Evolutionary conservation across 352 stramenopile genomes (phyloP), one percentile per base, ranked within the genome.

Genomic region (Phytopythium delawarense): DNA sequence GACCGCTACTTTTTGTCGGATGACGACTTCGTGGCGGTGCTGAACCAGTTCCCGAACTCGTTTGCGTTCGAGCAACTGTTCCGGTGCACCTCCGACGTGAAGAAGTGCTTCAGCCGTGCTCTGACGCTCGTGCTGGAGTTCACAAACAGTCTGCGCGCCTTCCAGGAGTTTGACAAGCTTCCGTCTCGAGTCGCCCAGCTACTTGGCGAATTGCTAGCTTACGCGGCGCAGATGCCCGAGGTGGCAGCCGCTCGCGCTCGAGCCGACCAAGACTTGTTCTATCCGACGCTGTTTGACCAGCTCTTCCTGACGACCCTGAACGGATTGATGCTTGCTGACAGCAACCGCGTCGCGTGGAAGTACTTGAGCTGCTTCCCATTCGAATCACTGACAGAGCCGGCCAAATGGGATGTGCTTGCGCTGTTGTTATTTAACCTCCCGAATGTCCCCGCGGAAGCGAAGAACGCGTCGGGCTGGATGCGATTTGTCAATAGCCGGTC

Each of bases 1-100:
- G 85, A 94, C 64, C 79, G 79, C 3, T 91, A 85, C 54, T 93
- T 87, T 60, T 61, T 96, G 1, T 93, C 83, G 0, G 87, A 96
- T 51, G 85, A 91, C 63, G 87, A 96, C 65, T 96, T 94, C 34
- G 79, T 92, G 5, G 81, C 82, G 0, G 76, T 96, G 2, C 61
- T 92, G 42, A 89, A 92, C n/a, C 87, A 96, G 66, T 94, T 96
- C 51, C 87, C 87, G 6, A 87, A 94, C 67, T 74, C 74, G 2
- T 92, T 94, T 63, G 85, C 82, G 5, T 90, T 94, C 54, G 76
- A 88, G 50, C 85, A 94, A 57, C 46, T 94, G 2, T 91, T 92
- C 35, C 62, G 61, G 16, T 91, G 81, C 70, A 81, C 71, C 2
- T 67, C 81, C 42, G 81, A 94, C 58, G 78, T 84, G 21, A 92